Conservation (phyloP, 257 asterid genomes). For the Euphrasia confusa region DNA sequence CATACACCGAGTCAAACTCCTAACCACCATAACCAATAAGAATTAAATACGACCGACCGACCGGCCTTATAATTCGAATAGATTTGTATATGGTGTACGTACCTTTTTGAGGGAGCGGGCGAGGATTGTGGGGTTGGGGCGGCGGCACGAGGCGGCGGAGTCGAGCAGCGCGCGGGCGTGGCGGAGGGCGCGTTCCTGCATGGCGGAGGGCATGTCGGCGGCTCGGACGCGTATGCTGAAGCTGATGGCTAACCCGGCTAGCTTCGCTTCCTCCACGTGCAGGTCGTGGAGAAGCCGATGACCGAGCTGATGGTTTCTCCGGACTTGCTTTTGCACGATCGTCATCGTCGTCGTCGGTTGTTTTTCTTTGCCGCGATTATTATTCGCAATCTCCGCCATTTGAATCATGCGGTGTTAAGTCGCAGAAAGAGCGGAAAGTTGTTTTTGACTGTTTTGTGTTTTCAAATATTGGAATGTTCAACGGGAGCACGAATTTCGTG, state of each 20-base stretch:
- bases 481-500: slow-evolving; percentile 6
- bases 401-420: slow-evolving; percentile 17
- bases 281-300: background rate
- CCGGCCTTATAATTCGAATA: too few species aligned
- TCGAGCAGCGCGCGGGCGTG: slow-evolving; percentile 47
- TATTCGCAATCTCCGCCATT: slow-evolving; percentile 21
- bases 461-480: slow-evolving; percentile 25
- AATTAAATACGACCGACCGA: too few species aligned
- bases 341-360: slow-evolving; percentile 4
- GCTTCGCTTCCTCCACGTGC: slow-evolving; percentile 40
- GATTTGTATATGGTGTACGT: background rate
- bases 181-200: slow-evolving; percentile 80
- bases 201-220: slow-evolving; percentile 70
- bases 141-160: slow-evolving; percentile 35
- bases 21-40: slow-evolving; percentile 9
- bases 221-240: slow-evolving; percentile 54
- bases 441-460: slow-evolving; percentile 30
- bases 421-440: slow-evolving; percentile 14
- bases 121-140: slow-evolving; percentile 57
- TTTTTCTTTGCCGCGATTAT: slow-evolving; percentile 21
- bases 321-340: background rate
- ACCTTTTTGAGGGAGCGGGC: slow-evolving; percentile 83
- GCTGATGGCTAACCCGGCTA: slow-evolving; percentile 56
- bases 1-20: slow-evolving; percentile 82
- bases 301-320: slow-evolving; percentile 10